These are phyloP conservation scores for Ceratocystis variospora DNA, from an alignment of 2,329 filamentous ascomycete species.

Conservation along the genomic window DNA sequence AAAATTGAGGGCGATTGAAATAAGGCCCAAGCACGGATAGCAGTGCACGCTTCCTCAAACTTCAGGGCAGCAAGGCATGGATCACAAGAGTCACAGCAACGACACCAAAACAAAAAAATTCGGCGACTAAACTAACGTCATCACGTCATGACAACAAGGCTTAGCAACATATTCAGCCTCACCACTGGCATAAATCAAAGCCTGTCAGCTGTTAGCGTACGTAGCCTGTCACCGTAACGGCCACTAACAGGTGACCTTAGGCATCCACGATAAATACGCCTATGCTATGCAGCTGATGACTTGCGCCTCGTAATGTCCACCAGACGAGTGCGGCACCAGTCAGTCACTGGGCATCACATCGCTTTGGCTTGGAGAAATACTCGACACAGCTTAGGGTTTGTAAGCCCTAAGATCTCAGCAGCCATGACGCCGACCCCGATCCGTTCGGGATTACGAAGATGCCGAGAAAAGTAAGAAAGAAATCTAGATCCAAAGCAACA, in stretches of 20 bases:
- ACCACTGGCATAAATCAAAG: no score
- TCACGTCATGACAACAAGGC: background rate
- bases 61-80: background rate
- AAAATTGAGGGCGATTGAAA: background rate
- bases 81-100: background rate
- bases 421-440: background rate
- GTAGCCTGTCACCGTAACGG: background rate
- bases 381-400: background rate
- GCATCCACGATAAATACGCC: background rate
- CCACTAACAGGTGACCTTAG: background rate
- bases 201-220: background rate
- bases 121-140: background rate
- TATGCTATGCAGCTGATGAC: background rate
- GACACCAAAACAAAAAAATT: background rate
- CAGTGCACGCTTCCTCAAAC: background rate
- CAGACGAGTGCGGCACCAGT: background rate
- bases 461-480: background rate
- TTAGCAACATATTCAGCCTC: no score
- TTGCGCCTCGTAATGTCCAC: no score
- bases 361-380: background rate
- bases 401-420: background rate
- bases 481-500: background rate
- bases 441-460: background rate
- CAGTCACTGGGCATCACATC: background rate
- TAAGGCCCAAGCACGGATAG: background rate